A percentile compares a stretch with the other conserved stretches of the same genome.
These are phyloP conservation scores for Chalaropsis thielavioides DNA, from an alignment of 2,329 filamentous ascomycete species.

Conservation along the genomic window DNA sequence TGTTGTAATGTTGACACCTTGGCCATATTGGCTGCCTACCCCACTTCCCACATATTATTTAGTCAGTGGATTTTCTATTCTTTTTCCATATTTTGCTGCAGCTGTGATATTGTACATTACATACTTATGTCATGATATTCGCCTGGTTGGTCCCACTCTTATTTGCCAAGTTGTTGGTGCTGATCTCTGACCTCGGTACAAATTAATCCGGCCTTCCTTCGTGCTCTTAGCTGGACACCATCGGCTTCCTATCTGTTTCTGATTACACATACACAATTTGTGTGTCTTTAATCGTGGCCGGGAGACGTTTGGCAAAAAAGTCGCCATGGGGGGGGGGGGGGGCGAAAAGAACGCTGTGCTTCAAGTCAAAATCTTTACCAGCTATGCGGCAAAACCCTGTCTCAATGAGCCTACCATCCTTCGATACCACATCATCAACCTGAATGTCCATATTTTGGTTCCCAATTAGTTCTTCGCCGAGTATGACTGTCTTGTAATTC, in stretches of 20 bases:
- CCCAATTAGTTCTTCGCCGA: background rate
- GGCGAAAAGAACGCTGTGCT: too few species aligned
- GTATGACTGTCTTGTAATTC: background rate
- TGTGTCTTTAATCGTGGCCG: too few species aligned
- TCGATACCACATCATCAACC: too few species aligned
- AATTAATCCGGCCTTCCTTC: too few species aligned
- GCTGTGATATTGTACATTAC: background rate
- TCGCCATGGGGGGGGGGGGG: too few species aligned
- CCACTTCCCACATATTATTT: background rate
- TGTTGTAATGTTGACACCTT: background rate
- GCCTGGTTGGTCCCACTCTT: background rate
- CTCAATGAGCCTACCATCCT: background rate
- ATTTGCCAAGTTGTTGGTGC: too few species aligned
- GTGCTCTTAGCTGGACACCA: too few species aligned
- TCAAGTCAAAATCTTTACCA: background rate
- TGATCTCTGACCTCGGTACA: background rate
- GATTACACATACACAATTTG: background rate
- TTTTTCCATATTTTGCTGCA: background rate
- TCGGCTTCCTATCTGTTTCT: background rate
- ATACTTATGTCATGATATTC: background rate
- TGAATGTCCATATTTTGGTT: too few species aligned
- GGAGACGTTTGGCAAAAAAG: background rate
- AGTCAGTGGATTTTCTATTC: background rate
- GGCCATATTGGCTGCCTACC: background rate
- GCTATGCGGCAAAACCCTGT: background rate